phyloP scores from a whole-genome alignment of 768 basidiomycete genomes.

The Mycena olivaceomarginata region DNA sequence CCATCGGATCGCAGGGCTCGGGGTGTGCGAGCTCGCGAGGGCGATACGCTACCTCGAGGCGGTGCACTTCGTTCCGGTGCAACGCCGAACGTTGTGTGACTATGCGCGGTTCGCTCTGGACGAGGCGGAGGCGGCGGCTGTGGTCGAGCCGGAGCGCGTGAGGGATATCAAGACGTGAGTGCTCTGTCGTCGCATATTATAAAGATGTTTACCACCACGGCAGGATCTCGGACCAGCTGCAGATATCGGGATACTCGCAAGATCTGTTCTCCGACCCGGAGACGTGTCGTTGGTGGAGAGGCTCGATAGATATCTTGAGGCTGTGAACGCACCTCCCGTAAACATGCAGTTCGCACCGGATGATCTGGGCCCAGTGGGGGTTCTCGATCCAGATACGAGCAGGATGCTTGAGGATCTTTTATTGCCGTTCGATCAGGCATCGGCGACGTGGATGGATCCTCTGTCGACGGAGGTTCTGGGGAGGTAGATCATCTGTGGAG shows the following conservation, averaged over 20 bases:
- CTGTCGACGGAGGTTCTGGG: not conserved
- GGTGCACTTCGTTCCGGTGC: not conserved
- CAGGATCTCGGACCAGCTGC: not conserved
- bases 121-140: not conserved
- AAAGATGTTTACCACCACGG: too few relatives aligned
- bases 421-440: not conserved
- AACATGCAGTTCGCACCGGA: too few relatives aligned
- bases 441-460: not conserved
- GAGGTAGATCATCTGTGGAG: too few relatives aligned
- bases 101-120: conserved; percentile 5
- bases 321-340: not conserved
- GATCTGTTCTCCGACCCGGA: not conserved
- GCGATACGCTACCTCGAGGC: not conserved
- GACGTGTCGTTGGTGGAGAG: not conserved
- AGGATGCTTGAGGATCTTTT: not conserved
- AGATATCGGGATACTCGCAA: not conserved
- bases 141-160: not conserved
- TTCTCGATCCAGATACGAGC: not conserved
- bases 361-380: too few relatives aligned
- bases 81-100: not conserved
- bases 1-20: not conserved
- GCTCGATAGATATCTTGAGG: not conserved
- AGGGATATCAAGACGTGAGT: conserved; percentile 13
- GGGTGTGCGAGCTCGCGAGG: conserved; percentile 2
- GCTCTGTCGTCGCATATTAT: not conserved